phyloP scores from a whole-genome alignment of 306 rosid species.

The Fagus crenata region DNA sequence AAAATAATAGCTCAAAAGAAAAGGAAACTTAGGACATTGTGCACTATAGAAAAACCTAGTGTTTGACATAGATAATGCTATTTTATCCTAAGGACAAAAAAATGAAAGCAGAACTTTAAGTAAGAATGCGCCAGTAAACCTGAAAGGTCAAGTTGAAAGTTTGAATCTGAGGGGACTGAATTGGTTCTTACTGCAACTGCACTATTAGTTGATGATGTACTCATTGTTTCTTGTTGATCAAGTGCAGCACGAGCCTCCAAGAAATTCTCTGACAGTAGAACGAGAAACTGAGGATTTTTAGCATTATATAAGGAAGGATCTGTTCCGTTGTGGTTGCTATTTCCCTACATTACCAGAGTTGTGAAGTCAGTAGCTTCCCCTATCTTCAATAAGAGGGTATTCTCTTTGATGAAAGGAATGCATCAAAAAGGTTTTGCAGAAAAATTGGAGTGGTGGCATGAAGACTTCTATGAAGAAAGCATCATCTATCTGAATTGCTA shows the following conservation, averaged over 20 bases:
- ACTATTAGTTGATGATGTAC: background rate
- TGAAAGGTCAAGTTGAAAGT: background rate
- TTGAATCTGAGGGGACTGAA: background rate
- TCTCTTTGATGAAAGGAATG: no score
- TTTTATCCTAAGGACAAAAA: no score
- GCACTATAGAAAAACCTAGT: no score
- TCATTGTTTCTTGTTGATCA: background rate
- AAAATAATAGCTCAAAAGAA: no score
- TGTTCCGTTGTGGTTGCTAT: background rate
- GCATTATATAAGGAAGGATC: background rate
- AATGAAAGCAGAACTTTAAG: no score
- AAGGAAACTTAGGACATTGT: no score
- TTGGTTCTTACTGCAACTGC: background rate
- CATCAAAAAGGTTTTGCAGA: background rate
- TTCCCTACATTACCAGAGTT: conserved; percentile 4
- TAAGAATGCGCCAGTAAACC: background rate
- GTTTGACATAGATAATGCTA: no score
- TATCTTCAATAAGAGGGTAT: background rate
- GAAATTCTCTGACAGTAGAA: conserved; percentile 10
- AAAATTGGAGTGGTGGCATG: background rate
- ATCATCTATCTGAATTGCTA: background rate
- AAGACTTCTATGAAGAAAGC: background rate
- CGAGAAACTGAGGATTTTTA: background rate
- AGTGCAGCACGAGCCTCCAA: conserved; percentile 3
- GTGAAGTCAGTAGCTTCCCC: background rate